Evolutionary conservation across 495 filamentous ascomycete genomes (phyloP).

Genomic region (Penicillium coprophilum): DNA sequence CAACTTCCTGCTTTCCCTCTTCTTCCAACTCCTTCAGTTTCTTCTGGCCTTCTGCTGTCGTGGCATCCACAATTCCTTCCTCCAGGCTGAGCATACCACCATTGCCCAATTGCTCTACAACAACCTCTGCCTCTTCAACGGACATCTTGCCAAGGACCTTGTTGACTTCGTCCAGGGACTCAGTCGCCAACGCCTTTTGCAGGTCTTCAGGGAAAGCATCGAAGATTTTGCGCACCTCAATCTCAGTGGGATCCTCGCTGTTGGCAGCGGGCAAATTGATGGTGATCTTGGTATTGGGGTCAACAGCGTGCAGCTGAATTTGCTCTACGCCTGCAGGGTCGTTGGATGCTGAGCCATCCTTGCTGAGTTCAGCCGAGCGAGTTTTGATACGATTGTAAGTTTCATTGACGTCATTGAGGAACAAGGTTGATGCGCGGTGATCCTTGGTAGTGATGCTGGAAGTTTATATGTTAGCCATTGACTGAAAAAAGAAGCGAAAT

Average conservation of each 20-base stretch:
- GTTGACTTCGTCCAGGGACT: slow-evolving; percentile 91
- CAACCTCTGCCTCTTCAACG: slow-evolving; percentile 86
- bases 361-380: slow-evolving; percentile 72
- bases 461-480: slow-evolving; percentile 16
- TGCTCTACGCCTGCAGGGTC: slow-evolving; percentile 81
- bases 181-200: slow-evolving; percentile 76
- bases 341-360: slow-evolving; percentile 62
- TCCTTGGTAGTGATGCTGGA: slow-evolving; percentile 79
- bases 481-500: background rate
- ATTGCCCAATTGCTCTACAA: slow-evolving; percentile 81
- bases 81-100: slow-evolving; percentile 91
- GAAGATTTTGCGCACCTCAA: slow-evolving; percentile 71
- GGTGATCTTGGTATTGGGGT: slow-evolving; percentile 89
- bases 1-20: slow-evolving; percentile 44
- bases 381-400: slow-evolving; percentile 81
- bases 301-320: slow-evolving; percentile 95
- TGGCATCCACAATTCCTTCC: slow-evolving; percentile 90
- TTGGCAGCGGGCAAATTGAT: slow-evolving; percentile 68
- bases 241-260: slow-evolving; percentile 63
- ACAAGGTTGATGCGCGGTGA: slow-evolving; percentile 89
- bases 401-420: slow-evolving; percentile 85
- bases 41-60: slow-evolving; percentile 84
- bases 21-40: slow-evolving; percentile 77
- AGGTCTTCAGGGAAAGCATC: slow-evolving; percentile 79
- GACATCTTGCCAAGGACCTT: slow-evolving; percentile 92